Evolutionary conservation across 805 yeast species (phyloP).

Genomic region (Candida rishiriensis): DNA sequence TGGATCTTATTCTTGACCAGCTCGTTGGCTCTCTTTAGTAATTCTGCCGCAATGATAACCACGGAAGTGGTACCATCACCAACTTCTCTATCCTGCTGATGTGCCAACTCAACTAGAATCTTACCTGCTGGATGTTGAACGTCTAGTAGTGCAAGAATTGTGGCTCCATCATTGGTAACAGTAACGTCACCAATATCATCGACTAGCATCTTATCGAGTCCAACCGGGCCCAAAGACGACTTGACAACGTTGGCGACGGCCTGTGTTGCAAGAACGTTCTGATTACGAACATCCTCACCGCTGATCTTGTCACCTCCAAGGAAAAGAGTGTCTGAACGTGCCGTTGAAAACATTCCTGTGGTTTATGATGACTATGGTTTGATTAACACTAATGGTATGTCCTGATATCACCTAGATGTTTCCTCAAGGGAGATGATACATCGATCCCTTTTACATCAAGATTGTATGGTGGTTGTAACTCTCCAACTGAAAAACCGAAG

Average conservation of each 20-base stretch:
- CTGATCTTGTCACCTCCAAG: conserved; percentile 94
- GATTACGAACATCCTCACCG: conserved; percentile 95
- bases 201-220: conserved; percentile 96
- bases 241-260: conserved; percentile 82
- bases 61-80: conserved; percentile 99
- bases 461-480: too few species aligned
- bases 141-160: conserved; percentile 82
- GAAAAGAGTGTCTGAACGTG: conserved; percentile 89
- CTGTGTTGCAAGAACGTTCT: conserved; percentile 90
- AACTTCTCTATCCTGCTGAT: conserved; percentile 97
- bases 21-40: conserved; percentile 88
- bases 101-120: conserved; percentile 93
- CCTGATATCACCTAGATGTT: too few species aligned
- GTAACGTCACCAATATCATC: conserved; percentile 99
- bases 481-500: too few species aligned
- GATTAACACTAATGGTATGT: too few species aligned
- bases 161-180: conserved; percentile 98
- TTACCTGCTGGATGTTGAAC: conserved; percentile 99
- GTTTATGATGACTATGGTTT: neutral
- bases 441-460: too few species aligned
- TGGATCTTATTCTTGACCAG: conserved; percentile 90
- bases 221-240: conserved; percentile 96
- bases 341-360: conserved; percentile 53
- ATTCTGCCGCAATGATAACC: conserved; percentile 91
- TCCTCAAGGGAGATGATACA: too few species aligned